phyloP scores from a whole-genome alignment of 345 rosid species.

The Nephelium lappaceum region DNA sequence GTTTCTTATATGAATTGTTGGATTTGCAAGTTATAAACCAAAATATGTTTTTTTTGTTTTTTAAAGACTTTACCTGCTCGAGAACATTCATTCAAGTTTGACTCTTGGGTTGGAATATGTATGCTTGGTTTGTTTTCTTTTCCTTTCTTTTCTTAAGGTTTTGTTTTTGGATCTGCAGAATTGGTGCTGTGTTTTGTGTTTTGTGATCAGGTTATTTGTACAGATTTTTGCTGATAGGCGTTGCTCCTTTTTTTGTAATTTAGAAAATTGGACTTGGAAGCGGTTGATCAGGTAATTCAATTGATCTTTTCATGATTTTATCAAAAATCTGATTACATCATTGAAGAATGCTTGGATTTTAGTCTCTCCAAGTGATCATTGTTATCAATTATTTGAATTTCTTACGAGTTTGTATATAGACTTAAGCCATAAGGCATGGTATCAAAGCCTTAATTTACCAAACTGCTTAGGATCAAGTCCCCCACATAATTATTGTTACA shows the following conservation, averaged over 20 bases:
- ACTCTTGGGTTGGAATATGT: conserved; percentile 95
- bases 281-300: conserved; percentile 62
- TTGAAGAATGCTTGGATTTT: background rate
- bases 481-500: too few species aligned
- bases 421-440: too few species aligned
- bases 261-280: conserved; percentile 20
- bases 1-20: too few species aligned
- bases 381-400: background rate
- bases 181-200: conserved; percentile 9
- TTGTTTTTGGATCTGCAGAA: too few species aligned
- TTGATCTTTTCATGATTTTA: conserved; percentile 11
- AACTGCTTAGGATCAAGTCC: too few species aligned
- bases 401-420: too few species aligned
- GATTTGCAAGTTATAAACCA: too few species aligned
- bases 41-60: too few species aligned
- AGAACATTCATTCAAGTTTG: conserved; percentile 80
- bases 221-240: conserved; percentile 21
- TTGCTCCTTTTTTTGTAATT: background rate
- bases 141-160: too few species aligned
- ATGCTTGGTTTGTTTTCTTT: conserved; percentile 32
- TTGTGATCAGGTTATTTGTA: conserved; percentile 31
- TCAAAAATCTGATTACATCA: conserved; percentile 23
- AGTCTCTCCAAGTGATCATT: background rate
- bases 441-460: too few species aligned
- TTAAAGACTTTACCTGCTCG: conserved; percentile 76